These are phyloP conservation scores for Triticum monococcum DNA, from an alignment of 176 grass and related monocot genomes.

Conservation along the genomic window DNA sequence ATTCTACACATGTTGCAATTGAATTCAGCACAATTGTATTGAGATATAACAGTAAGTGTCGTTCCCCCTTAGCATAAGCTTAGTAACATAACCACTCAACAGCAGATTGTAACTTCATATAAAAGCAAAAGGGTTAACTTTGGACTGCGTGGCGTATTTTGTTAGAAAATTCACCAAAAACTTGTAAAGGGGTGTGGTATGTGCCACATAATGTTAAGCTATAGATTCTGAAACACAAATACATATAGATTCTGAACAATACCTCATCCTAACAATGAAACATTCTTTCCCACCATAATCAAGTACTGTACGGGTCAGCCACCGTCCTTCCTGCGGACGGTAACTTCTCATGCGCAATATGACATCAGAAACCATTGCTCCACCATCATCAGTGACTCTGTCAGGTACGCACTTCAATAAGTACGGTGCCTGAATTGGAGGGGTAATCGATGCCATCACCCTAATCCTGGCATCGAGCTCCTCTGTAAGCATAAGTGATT, in stretches of 20 bases:
- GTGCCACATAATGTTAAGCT: not conserved
- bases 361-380: conserved; percentile 95
- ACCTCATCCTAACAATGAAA: conserved; percentile 84
- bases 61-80: not conserved
- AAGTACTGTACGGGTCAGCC: conserved; percentile 84
- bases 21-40: conserved; percentile 20
- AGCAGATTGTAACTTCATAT: conserved; percentile 10
- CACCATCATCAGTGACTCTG: conserved; percentile 84
- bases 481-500: conserved; percentile 37
- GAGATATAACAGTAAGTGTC: conserved; percentile 4
- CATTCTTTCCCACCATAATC: conserved; percentile 84
- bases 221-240: conserved; percentile 1
- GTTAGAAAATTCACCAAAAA: not conserved
- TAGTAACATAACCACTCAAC: not conserved
- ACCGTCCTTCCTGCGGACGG: conserved; percentile 83
- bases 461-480: conserved; percentile 48
- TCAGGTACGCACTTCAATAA: conserved; percentile 90
- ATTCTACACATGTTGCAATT: conserved; percentile 62
- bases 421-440: conserved; percentile 84
- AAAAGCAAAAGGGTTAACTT: not conserved
- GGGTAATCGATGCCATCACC: conserved; percentile 70
- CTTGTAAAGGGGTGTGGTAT: not conserved
- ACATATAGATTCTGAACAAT: conserved; percentile 33
- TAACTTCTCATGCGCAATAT: conserved; percentile 75
- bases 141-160: not conserved